These are phyloP conservation scores for Yamadazyma trypodendri DNA, from an alignment of 1,139 yeast species.

Conservation along the genomic window DNA sequence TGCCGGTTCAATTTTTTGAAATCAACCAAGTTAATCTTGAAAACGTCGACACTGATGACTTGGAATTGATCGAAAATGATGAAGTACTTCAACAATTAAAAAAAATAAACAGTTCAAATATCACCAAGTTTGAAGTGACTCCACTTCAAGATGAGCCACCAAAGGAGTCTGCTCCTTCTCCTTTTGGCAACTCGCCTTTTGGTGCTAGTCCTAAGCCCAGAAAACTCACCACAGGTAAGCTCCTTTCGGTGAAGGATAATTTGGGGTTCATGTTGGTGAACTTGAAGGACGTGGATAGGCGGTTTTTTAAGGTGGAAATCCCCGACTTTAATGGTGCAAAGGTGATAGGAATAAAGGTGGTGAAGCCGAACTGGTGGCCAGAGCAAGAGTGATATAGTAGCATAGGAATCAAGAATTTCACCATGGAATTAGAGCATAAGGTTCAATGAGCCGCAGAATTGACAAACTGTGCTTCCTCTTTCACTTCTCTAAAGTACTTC, in stretches of 20 bases:
- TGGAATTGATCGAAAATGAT: conserved; percentile 17
- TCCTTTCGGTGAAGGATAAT: conserved; percentile 56
- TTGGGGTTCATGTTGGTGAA: conserved; percentile 65
- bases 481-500: too few species aligned
- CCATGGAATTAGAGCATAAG: too few species aligned
- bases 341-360: conserved; percentile 46
- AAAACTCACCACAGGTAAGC: conserved; percentile 53
- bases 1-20: conserved; percentile 62
- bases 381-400: too few species aligned
- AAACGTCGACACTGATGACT: conserved; percentile 11
- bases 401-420: too few species aligned
- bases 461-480: too few species aligned
- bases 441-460: too few species aligned
- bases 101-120: conserved; percentile 17
- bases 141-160: conserved; percentile 19
- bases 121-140: conserved; percentile 26
- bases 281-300: conserved; percentile 39
- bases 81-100: conserved; percentile 18
- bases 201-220: conserved; percentile 30
- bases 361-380: conserved; percentile 72
- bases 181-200: conserved; percentile 29
- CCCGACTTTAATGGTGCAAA: conserved; percentile 23
- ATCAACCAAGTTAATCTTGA: conserved; percentile 19
- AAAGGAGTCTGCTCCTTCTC: conserved; percentile 7
- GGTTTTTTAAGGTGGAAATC: conserved; percentile 29